Base-by-base conservation (phyloP, 1,284 basidiomycete genomes). In the Leucoagaricus sp. region DNA sequence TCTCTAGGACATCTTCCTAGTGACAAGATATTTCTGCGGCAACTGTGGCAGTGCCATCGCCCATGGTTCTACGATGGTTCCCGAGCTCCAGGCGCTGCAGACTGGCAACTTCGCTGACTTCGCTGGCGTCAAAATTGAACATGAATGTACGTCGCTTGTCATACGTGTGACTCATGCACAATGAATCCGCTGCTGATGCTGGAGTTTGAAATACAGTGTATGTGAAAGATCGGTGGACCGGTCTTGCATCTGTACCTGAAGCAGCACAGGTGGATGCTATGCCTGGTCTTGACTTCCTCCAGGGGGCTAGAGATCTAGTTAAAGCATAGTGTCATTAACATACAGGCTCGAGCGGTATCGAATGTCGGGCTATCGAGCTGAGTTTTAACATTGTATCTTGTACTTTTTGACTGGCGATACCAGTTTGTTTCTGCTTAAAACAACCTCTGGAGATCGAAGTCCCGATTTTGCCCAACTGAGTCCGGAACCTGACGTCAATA, bases 21-120 rank as follows among this genome's bases (percentile, higher is more conserved):
- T 73, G 3, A 65, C 68, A 17, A 69, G 71, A 38, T 62, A 68
- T 15, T 72, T 72, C 60, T 73, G 71, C 51, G 48, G 63, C 53
- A 70, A 64, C 54, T 73, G 71, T 53, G 71, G 71, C n/a, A 69
- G 68, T 50, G 66, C 69, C 29, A 63, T 73, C 31, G 64, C 65
- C 13, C 71, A 73, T 51, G 63, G 60, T 49, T 66, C 66, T 17
- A 61, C 59, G 29, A 64, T 62, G 19, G 71, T 72, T 46, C 70
- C 68, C 23, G 67, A 71, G 17, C 50, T 62, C 10, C 65, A 69
- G 42, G 71, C 70, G 10, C 64, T 73, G 36, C 71, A 72, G 61
- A 72, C 70, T 15, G 71, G 71, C 6, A 71, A 68, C 57, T 67
- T 73, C 50, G 29, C 42, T n/a, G 63, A 64, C 26, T 72, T 73